Percentiles rank a stretch among this genome's conserved stretches.
Evolutionary conservation across 106 monocot species (phyloP).

Genomic region (Platanthera zijinensis): DNA sequence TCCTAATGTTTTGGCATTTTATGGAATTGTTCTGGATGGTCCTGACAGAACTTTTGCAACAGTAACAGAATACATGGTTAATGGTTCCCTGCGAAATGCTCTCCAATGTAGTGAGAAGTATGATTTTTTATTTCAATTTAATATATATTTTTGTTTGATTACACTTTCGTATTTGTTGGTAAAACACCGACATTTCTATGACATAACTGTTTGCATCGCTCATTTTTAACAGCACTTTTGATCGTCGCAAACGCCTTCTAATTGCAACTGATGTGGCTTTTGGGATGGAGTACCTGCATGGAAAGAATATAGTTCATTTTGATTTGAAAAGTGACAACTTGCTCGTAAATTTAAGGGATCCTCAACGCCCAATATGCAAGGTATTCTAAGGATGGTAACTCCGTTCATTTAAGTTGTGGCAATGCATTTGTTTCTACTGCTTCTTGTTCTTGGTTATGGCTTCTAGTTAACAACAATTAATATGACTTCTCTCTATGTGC

Average conservation of each 20-base stretch:
- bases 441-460: too few relatives aligned
- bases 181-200: neutral
- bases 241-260: slow-evolving; percentile 29
- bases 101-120: slow-evolving; percentile 40
- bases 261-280: slow-evolving; percentile 60
- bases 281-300: slow-evolving; percentile 65
- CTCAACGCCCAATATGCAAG: slow-evolving; percentile 59
- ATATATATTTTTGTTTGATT: neutral
- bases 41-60: slow-evolving; percentile 53
- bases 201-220: neutral
- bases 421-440: too few relatives aligned
- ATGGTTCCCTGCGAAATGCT: slow-evolving; percentile 48
- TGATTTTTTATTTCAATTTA: neutral
- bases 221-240: slow-evolving; percentile 20
- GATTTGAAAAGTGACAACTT: slow-evolving; percentile 58
- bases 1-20: slow-evolving; percentile 63
- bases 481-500: too few relatives aligned
- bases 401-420: too few relatives aligned
- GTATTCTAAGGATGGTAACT: slow-evolving; percentile 11
- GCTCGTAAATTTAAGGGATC: slow-evolving; percentile 55
- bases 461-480: too few relatives aligned
- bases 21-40: slow-evolving; percentile 55
- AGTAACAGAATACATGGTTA: slow-evolving; percentile 57
- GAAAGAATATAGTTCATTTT: slow-evolving; percentile 52
- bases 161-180: too few relatives aligned